Evolutionary conservation across 768 basidiomycete genomes (phyloP).

Genomic region (Tylopilus intermedius): DNA sequence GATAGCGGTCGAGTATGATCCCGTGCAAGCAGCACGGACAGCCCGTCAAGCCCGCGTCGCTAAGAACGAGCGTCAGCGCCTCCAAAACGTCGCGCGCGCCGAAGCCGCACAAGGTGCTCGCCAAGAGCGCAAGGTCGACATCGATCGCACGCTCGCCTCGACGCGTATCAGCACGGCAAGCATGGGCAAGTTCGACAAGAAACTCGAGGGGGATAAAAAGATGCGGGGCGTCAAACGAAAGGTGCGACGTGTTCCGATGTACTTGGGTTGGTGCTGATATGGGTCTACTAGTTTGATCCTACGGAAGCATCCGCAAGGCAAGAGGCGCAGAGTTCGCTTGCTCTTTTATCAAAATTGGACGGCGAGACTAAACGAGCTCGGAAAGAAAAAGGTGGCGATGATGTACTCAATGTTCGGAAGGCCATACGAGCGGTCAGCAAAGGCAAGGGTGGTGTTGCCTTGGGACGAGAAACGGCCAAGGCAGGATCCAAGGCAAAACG

Average conservation of each 20-base stretch:
- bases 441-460: slow-evolving; percentile 57
- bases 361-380: slow-evolving; percentile 54
- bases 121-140: slow-evolving; percentile 59
- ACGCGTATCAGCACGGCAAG: slow-evolving; percentile 86
- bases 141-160: slow-evolving; percentile 72
- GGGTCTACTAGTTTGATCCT: slow-evolving; percentile 67
- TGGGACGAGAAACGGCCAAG: slow-evolving; percentile 39
- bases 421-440: slow-evolving; percentile 75
- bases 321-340: slow-evolving; percentile 72
- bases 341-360: slow-evolving; percentile 74
- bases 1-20: slow-evolving; percentile 63
- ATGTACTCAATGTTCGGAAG: slow-evolving; percentile 80
- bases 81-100: slow-evolving; percentile 66
- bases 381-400: slow-evolving; percentile 41
- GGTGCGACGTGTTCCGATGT: slow-evolving; percentile 37
- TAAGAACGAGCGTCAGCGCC: slow-evolving; percentile 78
- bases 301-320: slow-evolving; percentile 57
- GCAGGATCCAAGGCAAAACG: slow-evolving; percentile 23
- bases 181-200: slow-evolving; percentile 91
- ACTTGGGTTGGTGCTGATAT: no score
- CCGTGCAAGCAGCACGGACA: slow-evolving; percentile 66
- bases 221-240: slow-evolving; percentile 86
- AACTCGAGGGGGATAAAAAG: slow-evolving; percentile 89
- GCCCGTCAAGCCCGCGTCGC: slow-evolving; percentile 75
- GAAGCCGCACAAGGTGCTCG: slow-evolving; percentile 34